Base-by-base conservation (phyloP, 352 stramenopile genomes). In the Phytophthora brassicae region DNA sequence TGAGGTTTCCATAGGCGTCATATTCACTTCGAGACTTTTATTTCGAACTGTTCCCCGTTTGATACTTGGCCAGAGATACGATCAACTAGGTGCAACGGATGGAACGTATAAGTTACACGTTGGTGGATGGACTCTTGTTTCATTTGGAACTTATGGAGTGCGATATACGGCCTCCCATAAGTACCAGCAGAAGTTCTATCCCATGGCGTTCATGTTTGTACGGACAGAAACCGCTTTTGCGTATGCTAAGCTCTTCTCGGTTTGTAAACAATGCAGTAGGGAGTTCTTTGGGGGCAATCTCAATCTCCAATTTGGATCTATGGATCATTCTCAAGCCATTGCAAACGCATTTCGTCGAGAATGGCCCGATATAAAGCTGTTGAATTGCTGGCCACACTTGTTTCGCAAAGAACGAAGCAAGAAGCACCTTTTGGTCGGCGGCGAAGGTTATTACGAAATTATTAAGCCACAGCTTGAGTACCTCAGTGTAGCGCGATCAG, bases 61-160 rank as follows among this genome's bases (percentile, higher is more conserved):
- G 6, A 35, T 60, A 8, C 2, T 52, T 9, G 38, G 39, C 2
- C 36, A 39, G 39, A 7, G 35, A 23, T 20, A 56, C 24, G 6
- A 20, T 9, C 22, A 53, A 2, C 12, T 58, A 0, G 39, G 8
- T 0, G 47, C 24, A 2, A 64, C 56, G 0, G 47, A 58, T 47
- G 47, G 29, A 19, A 65, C 47, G 3, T 59, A 65, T 31, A 65
- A 58, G 20, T 22, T 55, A 38, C 35, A 54, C 19, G 53, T 65
- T 38, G 31, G 23, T n/a, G n/a, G n/a, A n/a, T n/a, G n/a, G n/a
- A n/a, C n/a, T n/a, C n/a, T n/a, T n/a, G n/a, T n/a, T n/a, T 54
- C 42, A 13, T 58, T 59, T 24, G 48, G 57, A 13, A 54, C 47
- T 9, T 57, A 16, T 22, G 36, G 46, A 12, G 4, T 52, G 7